Evolutionary conservation across 1,284 basidiomycete species (phyloP).

Genomic region (Microbotryomycetes sp.): DNA sequence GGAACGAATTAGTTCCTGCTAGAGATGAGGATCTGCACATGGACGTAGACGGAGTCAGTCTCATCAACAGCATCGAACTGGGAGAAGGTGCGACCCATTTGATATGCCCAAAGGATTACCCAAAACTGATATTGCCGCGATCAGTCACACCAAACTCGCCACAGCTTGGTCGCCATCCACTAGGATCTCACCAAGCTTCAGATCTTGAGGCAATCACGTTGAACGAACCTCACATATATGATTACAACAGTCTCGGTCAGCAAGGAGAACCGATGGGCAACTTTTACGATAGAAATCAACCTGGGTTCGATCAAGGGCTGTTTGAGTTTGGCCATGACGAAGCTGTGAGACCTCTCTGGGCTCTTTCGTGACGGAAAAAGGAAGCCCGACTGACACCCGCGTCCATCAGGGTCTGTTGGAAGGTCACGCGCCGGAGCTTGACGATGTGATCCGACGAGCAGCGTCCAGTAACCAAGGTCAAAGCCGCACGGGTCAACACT

Average conservation of each 20-base stretch:
- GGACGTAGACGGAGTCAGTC: not conserved
- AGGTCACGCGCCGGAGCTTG: slow-evolving; percentile 19
- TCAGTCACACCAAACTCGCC: too few species aligned
- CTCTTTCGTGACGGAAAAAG: too few species aligned
- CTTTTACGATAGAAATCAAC: too few species aligned
- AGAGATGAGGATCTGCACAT: not conserved
- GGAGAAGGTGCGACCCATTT: too few species aligned
- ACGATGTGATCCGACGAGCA: slow-evolving; percentile 11
- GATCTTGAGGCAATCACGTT: slow-evolving; percentile 22
- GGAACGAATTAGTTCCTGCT: not conserved
- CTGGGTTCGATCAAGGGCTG: not conserved
- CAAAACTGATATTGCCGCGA: too few species aligned
- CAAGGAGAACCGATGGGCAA: not conserved
- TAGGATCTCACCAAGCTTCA: not conserved
- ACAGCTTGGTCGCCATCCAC: slow-evolving; percentile 8
- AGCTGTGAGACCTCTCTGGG: too few species aligned
- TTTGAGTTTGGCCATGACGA: not conserved
- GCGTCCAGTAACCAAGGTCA: too few species aligned
- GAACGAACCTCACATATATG: slow-evolving; percentile 24
- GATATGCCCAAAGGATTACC: too few species aligned
- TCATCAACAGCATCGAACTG: not conserved
- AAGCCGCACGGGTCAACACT: too few species aligned
- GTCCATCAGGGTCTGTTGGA: slow-evolving; percentile 19
- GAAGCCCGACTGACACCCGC: not conserved
- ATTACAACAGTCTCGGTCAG: slow-evolving; percentile 4